Evolutionary conservation across 768 basidiomycete species (phyloP).

Genomic region (Russula griseocarnosa): DNA sequence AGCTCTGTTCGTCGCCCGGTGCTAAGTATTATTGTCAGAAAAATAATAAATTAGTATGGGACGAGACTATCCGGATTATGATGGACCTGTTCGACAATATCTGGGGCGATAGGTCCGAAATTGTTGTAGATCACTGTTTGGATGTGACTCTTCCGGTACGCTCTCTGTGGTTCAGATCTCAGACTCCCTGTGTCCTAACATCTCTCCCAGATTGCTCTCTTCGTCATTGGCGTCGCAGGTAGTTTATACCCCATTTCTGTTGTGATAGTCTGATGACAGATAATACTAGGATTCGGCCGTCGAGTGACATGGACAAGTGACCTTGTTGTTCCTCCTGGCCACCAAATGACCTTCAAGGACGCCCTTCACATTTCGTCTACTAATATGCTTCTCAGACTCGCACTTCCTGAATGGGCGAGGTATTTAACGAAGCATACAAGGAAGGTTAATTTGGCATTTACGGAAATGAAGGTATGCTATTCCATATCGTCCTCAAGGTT

Average conservation of each 20-base stretch:
- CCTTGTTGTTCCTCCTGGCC: constrained; percentile 40
- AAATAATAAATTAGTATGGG: constrained; percentile 42
- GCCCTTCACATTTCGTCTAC: constrained; percentile 44
- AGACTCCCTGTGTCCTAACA: neutral
- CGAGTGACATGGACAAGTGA: constrained; percentile 48
- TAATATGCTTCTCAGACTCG: constrained; percentile 38
- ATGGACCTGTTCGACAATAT: constrained; percentile 38
- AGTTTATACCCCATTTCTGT: neutral
- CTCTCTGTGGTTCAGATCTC: neutral
- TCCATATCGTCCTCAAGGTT: too few relatives aligned
- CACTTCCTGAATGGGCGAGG: constrained; percentile 42
- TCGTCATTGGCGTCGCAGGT: constrained; percentile 52
- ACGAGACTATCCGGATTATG: constrained; percentile 36
- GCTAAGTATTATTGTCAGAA: constrained; percentile 25
- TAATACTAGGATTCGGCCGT: constrained; percentile 44
- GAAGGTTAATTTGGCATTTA: constrained; percentile 38
- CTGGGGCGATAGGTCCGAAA: constrained; percentile 43
- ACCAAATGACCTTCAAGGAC: constrained; percentile 47
- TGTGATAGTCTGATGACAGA: neutral
- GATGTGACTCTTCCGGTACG: constrained; percentile 55
- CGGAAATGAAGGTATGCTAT: constrained; percentile 41
- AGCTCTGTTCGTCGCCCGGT: neutral
- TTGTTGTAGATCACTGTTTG: constrained; percentile 45
- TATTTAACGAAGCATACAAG: constrained; percentile 37
- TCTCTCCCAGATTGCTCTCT: constrained; percentile 46